Percentiles rank a stretch among this genome's conserved stretches.
Conservation (phyloP, 1,284 basidiomycete genomes). For the Cryptococcus wingfieldii region DNA sequence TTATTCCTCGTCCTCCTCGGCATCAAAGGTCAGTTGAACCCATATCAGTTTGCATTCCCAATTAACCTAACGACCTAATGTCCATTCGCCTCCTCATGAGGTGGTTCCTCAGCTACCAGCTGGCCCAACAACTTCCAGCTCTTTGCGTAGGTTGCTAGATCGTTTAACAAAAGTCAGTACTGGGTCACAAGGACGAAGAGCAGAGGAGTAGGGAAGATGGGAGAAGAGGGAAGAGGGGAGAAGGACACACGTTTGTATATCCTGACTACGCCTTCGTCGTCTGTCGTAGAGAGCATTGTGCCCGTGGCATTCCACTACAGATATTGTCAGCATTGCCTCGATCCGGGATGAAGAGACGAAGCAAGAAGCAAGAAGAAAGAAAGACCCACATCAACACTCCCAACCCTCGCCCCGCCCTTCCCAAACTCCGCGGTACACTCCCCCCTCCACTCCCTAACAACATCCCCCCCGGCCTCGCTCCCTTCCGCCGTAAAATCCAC, state of each 20-base stretch:
- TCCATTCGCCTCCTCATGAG: slow-evolving; percentile 27
- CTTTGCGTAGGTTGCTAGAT: slow-evolving; percentile 46
- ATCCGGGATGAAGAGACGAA: background rate
- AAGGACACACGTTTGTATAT: slow-evolving; percentile 69
- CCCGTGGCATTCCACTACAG: slow-evolving; percentile 54
- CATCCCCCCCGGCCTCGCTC: slow-evolving; percentile 2
- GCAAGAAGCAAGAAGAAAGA: background rate
- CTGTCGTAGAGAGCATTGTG: slow-evolving; percentile 79
- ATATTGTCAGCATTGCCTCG: background rate
- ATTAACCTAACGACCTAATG: slow-evolving; percentile 2
- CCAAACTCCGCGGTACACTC: slow-evolving; percentile 76
- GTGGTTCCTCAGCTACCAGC: slow-evolving; percentile 47
- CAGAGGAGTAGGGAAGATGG: no score
- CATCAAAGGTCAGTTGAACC: background rate
- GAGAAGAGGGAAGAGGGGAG: no score
- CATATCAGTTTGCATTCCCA: no score
- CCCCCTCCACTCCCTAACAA: slow-evolving; percentile 60
- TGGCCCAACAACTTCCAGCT: slow-evolving; percentile 48
- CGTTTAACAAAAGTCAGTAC: background rate
- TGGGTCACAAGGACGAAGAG: background rate
- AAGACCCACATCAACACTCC: slow-evolving; percentile 72
- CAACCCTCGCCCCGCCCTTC: slow-evolving; percentile 73
- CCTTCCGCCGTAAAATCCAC: slow-evolving; percentile 37
- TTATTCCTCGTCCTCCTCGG: slow-evolving; percentile 15
- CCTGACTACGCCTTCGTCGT: slow-evolving; percentile 81